Conservation (phyloP, 371 early-diverging fungal genomes). For the Conidiobolus incongruus region DNA sequence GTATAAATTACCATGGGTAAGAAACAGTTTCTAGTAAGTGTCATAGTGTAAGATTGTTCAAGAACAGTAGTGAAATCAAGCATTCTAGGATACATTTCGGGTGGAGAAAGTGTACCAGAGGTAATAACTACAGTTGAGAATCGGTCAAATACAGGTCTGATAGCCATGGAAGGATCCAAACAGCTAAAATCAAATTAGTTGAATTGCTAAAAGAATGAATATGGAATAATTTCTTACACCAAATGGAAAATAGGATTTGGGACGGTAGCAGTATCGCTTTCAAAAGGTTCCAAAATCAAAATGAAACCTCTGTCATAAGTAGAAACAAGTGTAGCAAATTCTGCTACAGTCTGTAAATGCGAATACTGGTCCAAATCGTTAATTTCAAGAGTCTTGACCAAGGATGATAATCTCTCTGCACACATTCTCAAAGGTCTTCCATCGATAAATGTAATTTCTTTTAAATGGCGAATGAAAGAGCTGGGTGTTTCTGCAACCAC, state of each 20-base stretch:
- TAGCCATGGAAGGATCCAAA: constrained; percentile 94
- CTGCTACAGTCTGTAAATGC: constrained; percentile 69
- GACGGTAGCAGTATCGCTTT: constrained; percentile 69
- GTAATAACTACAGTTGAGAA: constrained; percentile 97
- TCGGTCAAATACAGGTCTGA: constrained; percentile 85
- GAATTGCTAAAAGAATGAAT: background rate
- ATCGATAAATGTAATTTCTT: constrained; percentile 86
- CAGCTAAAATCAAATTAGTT: too few species aligned
- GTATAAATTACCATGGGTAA: constrained; percentile 53
- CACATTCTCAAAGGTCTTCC: constrained; percentile 66
- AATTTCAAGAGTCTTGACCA: constrained; percentile 78
- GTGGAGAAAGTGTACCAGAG: constrained; percentile 95
- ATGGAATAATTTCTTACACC: constrained; percentile 18
- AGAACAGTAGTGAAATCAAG: constrained; percentile 73
- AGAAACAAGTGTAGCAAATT: constrained; percentile 87
- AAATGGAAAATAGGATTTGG: constrained; percentile 92
- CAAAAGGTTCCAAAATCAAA: constrained; percentile 96
- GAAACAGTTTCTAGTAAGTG: constrained; percentile 84
- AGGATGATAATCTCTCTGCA: constrained; percentile 74
- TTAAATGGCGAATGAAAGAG: constrained; percentile 81
- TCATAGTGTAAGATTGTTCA: constrained; percentile 81
- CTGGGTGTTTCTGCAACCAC: constrained; percentile 91
- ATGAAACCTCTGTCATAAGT: constrained; percentile 95
- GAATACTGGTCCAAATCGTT: constrained; percentile 73
- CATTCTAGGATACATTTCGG: constrained; percentile 98